These are phyloP conservation scores for Orbilia quercus DNA, from an alignment of 2,329 filamentous ascomycete species.

Conservation along the genomic window DNA sequence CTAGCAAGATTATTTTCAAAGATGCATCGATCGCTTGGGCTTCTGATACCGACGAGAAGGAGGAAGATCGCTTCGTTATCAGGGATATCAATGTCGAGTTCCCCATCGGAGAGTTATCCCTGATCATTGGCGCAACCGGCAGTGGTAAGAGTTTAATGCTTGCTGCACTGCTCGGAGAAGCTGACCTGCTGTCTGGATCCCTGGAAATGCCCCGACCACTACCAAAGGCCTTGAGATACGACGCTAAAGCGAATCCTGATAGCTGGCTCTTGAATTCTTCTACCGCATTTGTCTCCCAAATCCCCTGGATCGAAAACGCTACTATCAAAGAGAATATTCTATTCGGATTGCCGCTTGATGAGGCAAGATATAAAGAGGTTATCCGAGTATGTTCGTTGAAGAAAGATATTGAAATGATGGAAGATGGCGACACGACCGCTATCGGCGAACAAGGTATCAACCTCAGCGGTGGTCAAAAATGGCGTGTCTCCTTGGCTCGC, in stretches of 20 bases:
- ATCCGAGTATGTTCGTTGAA: slow-evolving; percentile 77
- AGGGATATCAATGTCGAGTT: slow-evolving; percentile 74
- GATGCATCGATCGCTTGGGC: slow-evolving; percentile 80
- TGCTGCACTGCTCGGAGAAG: slow-evolving; percentile 78
- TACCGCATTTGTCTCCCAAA: slow-evolving; percentile 80
- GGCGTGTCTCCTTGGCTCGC: slow-evolving; percentile 81
- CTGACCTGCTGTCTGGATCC: slow-evolving; percentile 73
- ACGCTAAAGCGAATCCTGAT: slow-evolving; percentile 70
- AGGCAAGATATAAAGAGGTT: slow-evolving; percentile 76
- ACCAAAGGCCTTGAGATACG: slow-evolving; percentile 69
- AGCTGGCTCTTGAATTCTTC: slow-evolving; percentile 77
- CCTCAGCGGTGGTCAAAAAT: slow-evolving; percentile 83
- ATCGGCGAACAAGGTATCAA: slow-evolving; percentile 88
- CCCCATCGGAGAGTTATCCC: slow-evolving; percentile 75
- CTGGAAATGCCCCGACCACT: slow-evolving; percentile 69
- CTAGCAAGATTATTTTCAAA: slow-evolving; percentile 73
- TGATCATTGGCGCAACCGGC: slow-evolving; percentile 79
- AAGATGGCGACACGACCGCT: slow-evolving; percentile 81
- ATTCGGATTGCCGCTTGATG: slow-evolving; percentile 77
- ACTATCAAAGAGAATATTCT: slow-evolving; percentile 81
- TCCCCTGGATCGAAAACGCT: slow-evolving; percentile 86
- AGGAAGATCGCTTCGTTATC: slow-evolving; percentile 73
- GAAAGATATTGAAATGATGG: slow-evolving; percentile 80
- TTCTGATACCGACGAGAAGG: slow-evolving; percentile 70
- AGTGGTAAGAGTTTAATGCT: slow-evolving; percentile 81